Evolutionary conservation across 1,284 basidiomycete species (phyloP), one percentile per base, ranked within the genome.

Genomic region (Neolentinus lepideus): DNA sequence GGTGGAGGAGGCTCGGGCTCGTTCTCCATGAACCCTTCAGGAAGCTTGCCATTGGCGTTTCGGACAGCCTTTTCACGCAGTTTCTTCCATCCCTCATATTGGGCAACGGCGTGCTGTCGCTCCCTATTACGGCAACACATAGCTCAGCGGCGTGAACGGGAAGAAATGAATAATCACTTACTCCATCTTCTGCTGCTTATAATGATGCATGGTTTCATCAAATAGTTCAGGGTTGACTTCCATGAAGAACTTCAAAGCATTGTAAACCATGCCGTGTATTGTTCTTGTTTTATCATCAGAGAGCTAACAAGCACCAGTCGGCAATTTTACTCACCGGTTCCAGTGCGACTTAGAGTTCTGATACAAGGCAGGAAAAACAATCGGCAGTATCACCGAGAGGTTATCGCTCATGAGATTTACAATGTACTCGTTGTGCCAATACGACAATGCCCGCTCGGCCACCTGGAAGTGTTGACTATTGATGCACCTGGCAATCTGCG

Each of bases 371-470:
- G 95, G 93, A 76, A 99, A 99, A 51, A 99, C 95, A 65, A 99
- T 92, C 1, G 97, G 97, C 47, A 99, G 77, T 60, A 99, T 86
- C 58, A 88, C 74, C 19, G 85, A 75, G 61, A 99, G 81, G 68
- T 99, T 98, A 68, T 98, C 94, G 70, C 94, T 94, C 89, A 99
- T 99, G 54, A 99, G 82, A 71, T 98, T 99, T 66, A 99, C 93
- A 62, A 99, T 95, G 73, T 99, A 99, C 75, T 99, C 97, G 74
- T 99, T 99, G 75, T 99, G 97, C 94, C 94, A 98, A 71, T 96
- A 97, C 64, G 96, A 81, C 57, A 97, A 72, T 3, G 94, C 94
- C 36, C 94, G 83, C 71, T 98, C 94, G 14, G 94, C 94, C 22
- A 98, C 94, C 73, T 99, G 95, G 84, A 99, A 99, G 74, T 99